Evolutionary conservation across 371 early-diverging fungal species (phyloP), one percentile per base, ranked within the genome.

Genomic region (Thermomucor indicae-seudaticae): DNA sequence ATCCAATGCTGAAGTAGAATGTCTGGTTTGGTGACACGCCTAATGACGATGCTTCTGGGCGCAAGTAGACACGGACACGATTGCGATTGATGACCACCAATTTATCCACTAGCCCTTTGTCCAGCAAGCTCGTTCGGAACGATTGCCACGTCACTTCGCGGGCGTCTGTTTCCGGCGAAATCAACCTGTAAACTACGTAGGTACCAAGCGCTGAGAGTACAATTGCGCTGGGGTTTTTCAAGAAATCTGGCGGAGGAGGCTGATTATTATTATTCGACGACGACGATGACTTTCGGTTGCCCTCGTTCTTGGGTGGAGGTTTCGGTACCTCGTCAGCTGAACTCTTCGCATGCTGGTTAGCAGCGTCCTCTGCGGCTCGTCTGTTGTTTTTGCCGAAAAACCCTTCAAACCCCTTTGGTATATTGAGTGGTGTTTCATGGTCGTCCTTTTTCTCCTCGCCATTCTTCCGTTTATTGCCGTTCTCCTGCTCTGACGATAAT

Each of bases 111-210:
- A 87, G 70, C 0, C 97, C 98, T 58, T 91, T 92, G 45, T 96
- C 95, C 30, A 97, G 73, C 55, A 94, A 81, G 20, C 84, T 74
- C 16, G 82, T 78, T 14, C 93, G 82, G 76, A 97, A 96, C 47
- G 95, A 90, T 65, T 95, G 93, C 88, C 86, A 96, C 1, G 95
- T 95, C 44, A 95, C 85, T 51, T 91, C 86, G 2, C 77, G 72
- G 3, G 70, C 51, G 43, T 76, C 68, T 8, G 80, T 77, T 11
- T 67, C 47, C 10, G 78, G 72, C 0, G 75, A 52, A 20, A 66
- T 64, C 46, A 74, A 40, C 41, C 75, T 75, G 57, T 79, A 86
- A 14, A 83, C 49, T 30, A 82, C 50, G 40, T 77, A 82, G 19
- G 78, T 54, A 4, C 77, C 70, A 34, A 78, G 57, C 3, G 69